Conservation (phyloP, 352 stramenopile genomes). For the Phytopythium chamaehyphon region DNA sequence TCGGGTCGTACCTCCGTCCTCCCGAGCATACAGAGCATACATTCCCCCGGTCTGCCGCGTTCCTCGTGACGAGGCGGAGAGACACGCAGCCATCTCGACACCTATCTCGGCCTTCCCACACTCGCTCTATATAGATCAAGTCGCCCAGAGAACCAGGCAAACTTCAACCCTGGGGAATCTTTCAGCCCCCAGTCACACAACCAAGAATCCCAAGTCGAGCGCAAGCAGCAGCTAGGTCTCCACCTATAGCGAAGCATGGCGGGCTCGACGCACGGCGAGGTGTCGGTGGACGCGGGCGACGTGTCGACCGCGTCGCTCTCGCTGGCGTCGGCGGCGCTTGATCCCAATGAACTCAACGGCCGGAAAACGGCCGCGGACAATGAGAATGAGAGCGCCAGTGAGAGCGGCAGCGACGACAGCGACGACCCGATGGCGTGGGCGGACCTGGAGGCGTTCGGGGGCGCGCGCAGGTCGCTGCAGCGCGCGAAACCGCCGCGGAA, state of each 20-base stretch:
- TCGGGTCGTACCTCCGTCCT: too few relatives aligned
- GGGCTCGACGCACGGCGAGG: background rate
- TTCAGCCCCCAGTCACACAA: too few relatives aligned
- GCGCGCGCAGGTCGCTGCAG: conserved; percentile 42
- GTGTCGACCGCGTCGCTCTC: background rate
- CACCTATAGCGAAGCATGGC: conserved; percentile 12
- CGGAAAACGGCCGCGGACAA: background rate
- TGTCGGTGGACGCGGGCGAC: background rate
- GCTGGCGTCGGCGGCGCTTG: background rate
- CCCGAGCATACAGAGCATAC: too few relatives aligned
- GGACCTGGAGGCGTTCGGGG: conserved; percentile 38
- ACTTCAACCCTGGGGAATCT: too few relatives aligned
- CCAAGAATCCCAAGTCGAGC: conserved; percentile 4
- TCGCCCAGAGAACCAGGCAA: too few relatives aligned
- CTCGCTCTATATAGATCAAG: too few relatives aligned
- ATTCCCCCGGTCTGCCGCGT: too few relatives aligned
- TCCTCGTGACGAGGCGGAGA: too few relatives aligned
- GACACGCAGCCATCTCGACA: too few relatives aligned
- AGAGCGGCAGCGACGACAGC: conserved; percentile 12
- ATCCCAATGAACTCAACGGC: too few relatives aligned
- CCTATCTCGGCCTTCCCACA: too few relatives aligned
- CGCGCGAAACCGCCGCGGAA: conserved; percentile 27
- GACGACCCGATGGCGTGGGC: conserved; percentile 44
- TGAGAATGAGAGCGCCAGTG: conserved; percentile 2
- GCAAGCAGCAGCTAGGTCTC: conserved; percentile 4